A percentile compares a stretch with the other conserved stretches of the same genome.
Conservation (phyloP, 129 eudicot genomes). For the Lonicera japonica region DNA sequence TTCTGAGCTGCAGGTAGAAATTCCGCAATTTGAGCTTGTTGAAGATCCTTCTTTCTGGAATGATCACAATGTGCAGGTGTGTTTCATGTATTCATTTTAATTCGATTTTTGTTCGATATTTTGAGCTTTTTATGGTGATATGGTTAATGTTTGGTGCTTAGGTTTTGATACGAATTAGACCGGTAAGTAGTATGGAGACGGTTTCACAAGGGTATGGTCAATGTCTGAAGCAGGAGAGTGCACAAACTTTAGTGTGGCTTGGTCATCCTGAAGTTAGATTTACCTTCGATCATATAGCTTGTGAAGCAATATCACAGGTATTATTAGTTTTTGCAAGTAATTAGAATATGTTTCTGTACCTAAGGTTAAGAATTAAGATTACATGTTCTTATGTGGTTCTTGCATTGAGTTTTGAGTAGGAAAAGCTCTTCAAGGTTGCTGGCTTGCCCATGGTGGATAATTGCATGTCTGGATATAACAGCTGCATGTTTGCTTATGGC, state of each 20-base stretch:
- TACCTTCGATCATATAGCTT: conserved; percentile 80
- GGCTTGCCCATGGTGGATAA: conserved; percentile 94
- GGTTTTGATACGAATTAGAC: conserved; percentile 81
- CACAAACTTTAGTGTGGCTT: conserved; percentile 64
- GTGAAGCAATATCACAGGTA: conserved; percentile 82
- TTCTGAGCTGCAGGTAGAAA: conserved; percentile 31
- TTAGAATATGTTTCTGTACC: neutral
- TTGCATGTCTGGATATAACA: conserved; percentile 90
- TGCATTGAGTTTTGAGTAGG: conserved; percentile 37
- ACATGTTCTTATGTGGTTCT: conserved; percentile 8
- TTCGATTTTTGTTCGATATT: neutral
- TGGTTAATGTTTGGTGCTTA: conserved; percentile 9
- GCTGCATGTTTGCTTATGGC: conserved; percentile 97
- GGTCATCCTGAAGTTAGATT: conserved; percentile 87
- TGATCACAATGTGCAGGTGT: conserved; percentile 93
- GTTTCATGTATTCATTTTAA: conserved; percentile 4
- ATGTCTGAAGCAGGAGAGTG: conserved; percentile 83
- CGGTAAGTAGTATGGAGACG: conserved; percentile 53
- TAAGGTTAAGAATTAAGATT: conserved; percentile 14
- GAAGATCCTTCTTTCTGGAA: conserved; percentile 76
- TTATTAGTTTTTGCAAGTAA: neutral
- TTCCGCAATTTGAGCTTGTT: conserved; percentile 58
- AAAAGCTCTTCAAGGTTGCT: conserved; percentile 73
- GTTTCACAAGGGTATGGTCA: conserved; percentile 58
- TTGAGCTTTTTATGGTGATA: conserved; percentile 4